Base-by-base conservation (phyloP, 2,329 filamentous ascomycete species). In the Trichoderma atrobrunneum region DNA sequence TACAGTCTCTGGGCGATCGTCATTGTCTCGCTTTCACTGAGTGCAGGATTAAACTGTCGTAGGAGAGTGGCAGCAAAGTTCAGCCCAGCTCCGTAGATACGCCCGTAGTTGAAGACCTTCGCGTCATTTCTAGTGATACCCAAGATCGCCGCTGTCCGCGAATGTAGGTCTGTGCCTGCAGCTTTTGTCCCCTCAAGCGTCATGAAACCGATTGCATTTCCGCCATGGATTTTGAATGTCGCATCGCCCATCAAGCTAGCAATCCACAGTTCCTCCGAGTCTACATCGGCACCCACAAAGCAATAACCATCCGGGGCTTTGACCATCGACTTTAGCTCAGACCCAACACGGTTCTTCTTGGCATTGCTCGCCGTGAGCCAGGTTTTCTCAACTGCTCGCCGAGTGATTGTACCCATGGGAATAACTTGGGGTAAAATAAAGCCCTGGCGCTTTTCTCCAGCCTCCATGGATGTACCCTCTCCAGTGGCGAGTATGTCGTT, bases 151-250 rank as follows among this genome's bases (percentile, higher is more conserved):
- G 96, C 97, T 32, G 96, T 99, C 36, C 95, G 93, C 7, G 95
- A 98, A 82, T 99, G 95, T 71, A 98, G 84, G 81, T 99, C 95
- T 0, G 95, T 99, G 5, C 95, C 95, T 3, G 93, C 94, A 7
- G 94, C 91, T 82, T 99, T 98, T 64, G 94, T 96, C 16, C 96
- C 95, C 83, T 99, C 97, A 1, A 99, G 86, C 0, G 96, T 99
- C 97, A 99, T 99, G 85, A 99, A 99, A 0, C 97, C 96, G 72
- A 99, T 93, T 1, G 97, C 96, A 79, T 98, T 98, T 68, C 96
- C 97, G 56, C 96, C 97, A 76, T 99, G 96, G 1, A 99, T 86
- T 78, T 94, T 92, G 84, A 99, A 99, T 28, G 95, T 94, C 4
- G 96, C 93, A 80, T 99, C 96, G 28, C 96, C 96, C 2, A 99